phyloP scores from a whole-genome alignment of 192 early-diverging fungal genomes.

The Haplosporangium gracile region DNA sequence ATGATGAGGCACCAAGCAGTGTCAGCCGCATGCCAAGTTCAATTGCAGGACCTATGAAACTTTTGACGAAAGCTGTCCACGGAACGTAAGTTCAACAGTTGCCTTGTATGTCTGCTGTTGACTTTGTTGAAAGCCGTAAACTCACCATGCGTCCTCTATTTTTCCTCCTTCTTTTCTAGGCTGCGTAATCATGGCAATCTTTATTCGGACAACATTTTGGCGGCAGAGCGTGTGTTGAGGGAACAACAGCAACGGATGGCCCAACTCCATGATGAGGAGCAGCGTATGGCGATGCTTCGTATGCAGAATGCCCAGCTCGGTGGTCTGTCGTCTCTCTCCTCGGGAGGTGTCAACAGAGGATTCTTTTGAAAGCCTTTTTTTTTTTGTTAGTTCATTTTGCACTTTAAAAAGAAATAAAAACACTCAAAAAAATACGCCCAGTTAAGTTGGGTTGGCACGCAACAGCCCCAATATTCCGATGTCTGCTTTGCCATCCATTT shows the following conservation, averaged over 20 bases:
- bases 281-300: slow-evolving; percentile 37
- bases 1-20: not conserved
- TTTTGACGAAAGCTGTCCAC: slow-evolving; percentile 42
- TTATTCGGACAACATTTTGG: slow-evolving; percentile 49
- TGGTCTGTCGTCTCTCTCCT: slow-evolving; percentile 26
- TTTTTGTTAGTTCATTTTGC: not conserved
- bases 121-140: not conserved
- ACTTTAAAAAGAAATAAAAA: not conserved
- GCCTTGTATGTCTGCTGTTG: not conserved
- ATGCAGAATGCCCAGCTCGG: slow-evolving; percentile 30
- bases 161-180: slow-evolving; percentile 4
- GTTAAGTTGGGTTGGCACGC: not conserved
- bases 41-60: slow-evolving; percentile 50
- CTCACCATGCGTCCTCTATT: not conserved
- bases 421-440: not conserved
- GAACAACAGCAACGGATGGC: slow-evolving; percentile 55
- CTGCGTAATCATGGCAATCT: slow-evolving; percentile 44
- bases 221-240: slow-evolving; percentile 46
- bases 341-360: slow-evolving; percentile 24
- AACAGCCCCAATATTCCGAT: not conserved
- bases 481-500: too few relatives aligned
- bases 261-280: slow-evolving; percentile 40
- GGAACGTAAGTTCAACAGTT: slow-evolving; percentile 44
- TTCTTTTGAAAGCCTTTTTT: slow-evolving; percentile 20
- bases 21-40: slow-evolving; percentile 16